phyloP scores from a whole-genome alignment of 345 rosid genomes.

The Lepidium africanum region DNA sequence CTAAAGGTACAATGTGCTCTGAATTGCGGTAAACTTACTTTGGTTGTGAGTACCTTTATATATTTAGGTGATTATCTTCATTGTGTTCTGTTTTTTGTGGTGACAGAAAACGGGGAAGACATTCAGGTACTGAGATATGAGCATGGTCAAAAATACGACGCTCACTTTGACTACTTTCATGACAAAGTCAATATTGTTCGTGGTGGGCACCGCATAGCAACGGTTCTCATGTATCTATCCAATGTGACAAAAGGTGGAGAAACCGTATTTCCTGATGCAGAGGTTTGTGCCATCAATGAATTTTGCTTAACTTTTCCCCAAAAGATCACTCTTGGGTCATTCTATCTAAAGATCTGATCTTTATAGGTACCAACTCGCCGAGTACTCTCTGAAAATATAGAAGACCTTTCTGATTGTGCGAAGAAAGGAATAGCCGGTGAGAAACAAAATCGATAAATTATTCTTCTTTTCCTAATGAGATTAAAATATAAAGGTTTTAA shows the following conservation, averaged over 20 bases:
- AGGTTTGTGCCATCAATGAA: constrained; percentile 40
- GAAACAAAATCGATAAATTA: not conserved
- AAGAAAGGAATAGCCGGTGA: constrained; percentile 83
- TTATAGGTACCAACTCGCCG: constrained; percentile 20
- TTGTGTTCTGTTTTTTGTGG: not conserved
- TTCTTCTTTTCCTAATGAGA: not conserved
- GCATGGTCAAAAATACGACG: constrained; percentile 89
- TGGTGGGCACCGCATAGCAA: constrained; percentile 90
- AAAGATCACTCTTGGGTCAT: not conserved
- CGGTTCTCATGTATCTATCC: constrained; percentile 87
- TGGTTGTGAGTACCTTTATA: too few relatives aligned
- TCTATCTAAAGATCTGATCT: not conserved
- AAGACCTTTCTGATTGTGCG: constrained; percentile 84
- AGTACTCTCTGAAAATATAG: constrained; percentile 30
- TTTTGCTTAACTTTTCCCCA: not conserved
- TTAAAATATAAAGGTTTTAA: not conserved
- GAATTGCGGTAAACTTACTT: not conserved
- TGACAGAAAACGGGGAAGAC: constrained; percentile 90
- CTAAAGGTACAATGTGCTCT: constrained; percentile 50
- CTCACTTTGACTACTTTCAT: constrained; percentile 79
- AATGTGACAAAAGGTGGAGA: constrained; percentile 90
- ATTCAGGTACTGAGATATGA: constrained; percentile 86
- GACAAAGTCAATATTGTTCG: constrained; percentile 87
- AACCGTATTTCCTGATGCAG: constrained; percentile 49
- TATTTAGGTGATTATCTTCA: not conserved